Evolutionary conservation across 2,329 filamentous ascomycete species (phyloP), one percentile per base, ranked within the genome.

Genomic region (Colletotrichum sp.): DNA sequence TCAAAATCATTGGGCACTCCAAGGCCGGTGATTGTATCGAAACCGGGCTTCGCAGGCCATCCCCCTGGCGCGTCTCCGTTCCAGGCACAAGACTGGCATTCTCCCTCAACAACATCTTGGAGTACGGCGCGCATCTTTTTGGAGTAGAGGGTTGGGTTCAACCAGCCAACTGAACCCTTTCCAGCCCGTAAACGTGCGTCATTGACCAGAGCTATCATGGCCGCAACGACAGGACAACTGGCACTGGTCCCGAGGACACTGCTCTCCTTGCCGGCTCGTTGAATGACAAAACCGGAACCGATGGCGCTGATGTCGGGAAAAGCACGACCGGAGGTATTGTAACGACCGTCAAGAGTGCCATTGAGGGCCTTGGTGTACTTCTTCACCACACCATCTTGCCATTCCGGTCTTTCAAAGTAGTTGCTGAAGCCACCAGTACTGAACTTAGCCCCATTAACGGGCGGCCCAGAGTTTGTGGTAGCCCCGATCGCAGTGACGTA

Each of bases 401-500:
- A 91, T 2, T 55, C 48, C 1, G 87, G 87, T 5, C 85, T 83
- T 2, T 78, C 18, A 77, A 90, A 91, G 78, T 87, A 87, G 73
- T 87, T 85, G 74, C 87, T 89, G 82, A 91, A 91, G 6, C 90
- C 90, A 9, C 90, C 88, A 5, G 86, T 84, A 68, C 86, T 89
- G 79, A 87, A 89, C n/a, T 78, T 78, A 3, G 88, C 85, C 4
- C 85, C 88, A 4, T 78, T 80, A 13, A 88, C 84, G 1, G 86
- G 86, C 6, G 83, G 80, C 5, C 78, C 78, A 3, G 78, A 78
- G 77, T 84, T 84, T 52, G 76, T 80, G 2, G 91, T 92, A 2
- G 90, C 93, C 8, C 93, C 93, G 2, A 95, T 90, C 4, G 89
- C 85, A 1, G 93, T 95, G 9, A 94, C 89, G 81, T 91, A 95